These are phyloP conservation scores for Ceratocystis smalleyi DNA, from an alignment of 2,329 filamentous ascomycete species.

Conservation along the genomic window DNA sequence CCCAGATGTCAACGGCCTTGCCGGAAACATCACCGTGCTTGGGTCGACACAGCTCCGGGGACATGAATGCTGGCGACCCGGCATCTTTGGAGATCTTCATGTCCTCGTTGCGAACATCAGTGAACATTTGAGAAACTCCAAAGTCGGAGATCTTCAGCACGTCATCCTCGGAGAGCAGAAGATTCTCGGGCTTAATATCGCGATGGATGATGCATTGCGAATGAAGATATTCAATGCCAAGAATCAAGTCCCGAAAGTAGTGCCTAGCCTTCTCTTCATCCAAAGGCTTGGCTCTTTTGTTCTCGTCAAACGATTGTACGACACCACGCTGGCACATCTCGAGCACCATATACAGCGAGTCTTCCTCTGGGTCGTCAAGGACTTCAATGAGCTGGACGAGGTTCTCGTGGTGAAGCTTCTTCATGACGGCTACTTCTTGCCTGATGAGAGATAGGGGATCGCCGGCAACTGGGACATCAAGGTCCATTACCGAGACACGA, in stretches of 20 bases:
- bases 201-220: conserved; percentile 88
- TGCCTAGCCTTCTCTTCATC: conserved; percentile 64
- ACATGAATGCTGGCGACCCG: conserved; percentile 85
- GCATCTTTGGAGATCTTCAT: conserved; percentile 91
- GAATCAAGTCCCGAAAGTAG: conserved; percentile 88
- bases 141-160: conserved; percentile 97
- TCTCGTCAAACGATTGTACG: conserved; percentile 88
- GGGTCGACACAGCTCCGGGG: conserved; percentile 77
- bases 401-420: conserved; percentile 89
- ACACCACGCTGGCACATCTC: conserved; percentile 99
- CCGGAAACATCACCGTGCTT: conserved; percentile 80
- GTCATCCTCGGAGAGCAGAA: conserved; percentile 75
- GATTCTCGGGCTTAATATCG: conserved; percentile 96
- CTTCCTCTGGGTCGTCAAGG: conserved; percentile 84
- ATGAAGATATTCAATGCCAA: conserved; percentile 94
- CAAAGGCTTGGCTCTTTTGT: conserved; percentile 69
- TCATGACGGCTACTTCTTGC: conserved; percentile 97
- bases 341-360: conserved; percentile 95
- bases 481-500: conserved; percentile 10
- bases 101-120: conserved; percentile 48
- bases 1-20: conserved; percentile 89
- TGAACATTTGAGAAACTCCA: conserved; percentile 98
- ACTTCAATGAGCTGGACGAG: conserved; percentile 90
- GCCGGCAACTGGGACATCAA: conserved; percentile 35
- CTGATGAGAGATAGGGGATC: conserved; percentile 74